Evolutionary conservation across 345 rosid species (phyloP), one percentile per base, ranked within the genome.

Genomic region (Sisymbrium irio): DNA sequence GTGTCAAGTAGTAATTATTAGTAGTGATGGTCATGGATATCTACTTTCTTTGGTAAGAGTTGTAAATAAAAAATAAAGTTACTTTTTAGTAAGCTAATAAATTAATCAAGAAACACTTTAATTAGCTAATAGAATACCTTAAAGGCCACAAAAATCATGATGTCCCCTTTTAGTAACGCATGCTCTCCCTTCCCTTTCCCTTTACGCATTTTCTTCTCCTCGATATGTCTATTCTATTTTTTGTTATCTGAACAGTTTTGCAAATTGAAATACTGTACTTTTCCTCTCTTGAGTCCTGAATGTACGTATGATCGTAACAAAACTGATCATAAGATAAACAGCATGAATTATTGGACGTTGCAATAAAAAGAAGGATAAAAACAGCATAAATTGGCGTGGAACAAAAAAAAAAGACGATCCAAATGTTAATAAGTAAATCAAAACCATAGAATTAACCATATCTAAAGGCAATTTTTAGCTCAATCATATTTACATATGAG

Each of bases 91-190:
- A 57, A 77, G 76, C 56, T 77, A 49, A 39, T 77, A 56, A 65
- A 47, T 30, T 77, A 76, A 75, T 75, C 60, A 76, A 62, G 19
- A 35, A 62, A 54, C 42, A 32, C 47, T 33, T 68, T 57, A 65
- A 17, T 65, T 49, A 70, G 60, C 20, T 50, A 57, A 39, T 69
- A 47, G 18, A 37, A 77, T 65, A 70, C 63, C 72, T 71, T 39
- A 71, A 77, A 49, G 72, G 62, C 46, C 62, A 77, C 76, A 70
- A 63, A 76, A 70, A 77, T 77, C 57, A 77, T 77, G 67, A 71
- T 77, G 76, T 65, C 7, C 62, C 80, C 80, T 77, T 64, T 71
- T 50, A 62, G 62, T 57, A 65, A 64, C 80, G 80, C 80, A 71
- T 77, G 80, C 76, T 50, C 45, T 45, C 50, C 13, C 64, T 47